Evolutionary conservation across 768 basidiomycete genomes (phyloP).

Genomic region (Pisolithus marmoratus): DNA sequence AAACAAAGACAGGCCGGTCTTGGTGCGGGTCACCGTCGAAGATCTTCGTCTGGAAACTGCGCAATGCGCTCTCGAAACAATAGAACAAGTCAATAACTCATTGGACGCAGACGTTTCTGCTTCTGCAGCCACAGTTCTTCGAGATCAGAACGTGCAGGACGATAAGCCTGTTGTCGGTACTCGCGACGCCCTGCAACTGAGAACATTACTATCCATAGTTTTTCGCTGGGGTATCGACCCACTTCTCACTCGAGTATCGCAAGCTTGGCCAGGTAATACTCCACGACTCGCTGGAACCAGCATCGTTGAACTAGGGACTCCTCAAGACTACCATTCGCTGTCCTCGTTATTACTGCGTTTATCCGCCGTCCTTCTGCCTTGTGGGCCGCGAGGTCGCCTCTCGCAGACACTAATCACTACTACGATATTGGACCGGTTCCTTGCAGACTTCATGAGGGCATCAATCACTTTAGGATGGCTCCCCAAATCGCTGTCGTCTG

Average conservation of each 20-base stretch:
- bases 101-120: slow-evolving; percentile 21
- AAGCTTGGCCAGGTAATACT: slow-evolving; percentile 33
- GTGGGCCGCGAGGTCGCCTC: slow-evolving; percentile 40
- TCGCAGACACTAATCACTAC: slow-evolving; percentile 58
- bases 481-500: slow-evolving; percentile 43
- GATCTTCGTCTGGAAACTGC: slow-evolving; percentile 50
- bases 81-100: slow-evolving; percentile 43
- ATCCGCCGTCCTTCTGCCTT: slow-evolving; percentile 47
- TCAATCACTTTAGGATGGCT: slow-evolving; percentile 70
- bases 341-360: slow-evolving; percentile 39
- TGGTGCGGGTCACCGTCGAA: slow-evolving; percentile 25
- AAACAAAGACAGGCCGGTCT: slow-evolving; percentile 4
- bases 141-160: neutral
- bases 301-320: slow-evolving; percentile 39
- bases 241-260: slow-evolving; percentile 39
- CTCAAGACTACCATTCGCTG: slow-evolving; percentile 41
- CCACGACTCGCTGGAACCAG: slow-evolving; percentile 19
- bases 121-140: neutral
- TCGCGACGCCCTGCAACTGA: slow-evolving; percentile 57
- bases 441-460: slow-evolving; percentile 53
- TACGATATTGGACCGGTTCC: slow-evolving; percentile 51
- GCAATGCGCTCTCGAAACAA: slow-evolving; percentile 44
- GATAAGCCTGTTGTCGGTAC: slow-evolving; percentile 43
- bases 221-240: slow-evolving; percentile 71
- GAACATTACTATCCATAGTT: slow-evolving; percentile 58